Percentiles rank a stretch among this genome's conserved stretches.
phyloP scores from a whole-genome alignment of 1,284 basidiomycete species.

The Mycena citricolor region DNA sequence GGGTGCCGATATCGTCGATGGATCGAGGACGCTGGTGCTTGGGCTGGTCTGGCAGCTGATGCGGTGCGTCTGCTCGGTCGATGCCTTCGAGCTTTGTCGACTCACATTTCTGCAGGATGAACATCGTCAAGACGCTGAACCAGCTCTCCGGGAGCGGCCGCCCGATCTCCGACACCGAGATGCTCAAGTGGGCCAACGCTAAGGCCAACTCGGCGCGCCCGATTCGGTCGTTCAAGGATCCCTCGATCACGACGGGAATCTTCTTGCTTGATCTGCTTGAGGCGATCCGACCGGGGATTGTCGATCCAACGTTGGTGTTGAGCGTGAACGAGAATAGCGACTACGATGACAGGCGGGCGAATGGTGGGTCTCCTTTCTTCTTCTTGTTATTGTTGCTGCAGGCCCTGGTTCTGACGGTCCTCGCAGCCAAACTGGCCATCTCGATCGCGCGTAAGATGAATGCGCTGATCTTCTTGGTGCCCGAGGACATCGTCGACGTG shows the following conservation, averaged over 20 bases:
- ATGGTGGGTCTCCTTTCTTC: slow-evolving; percentile 57
- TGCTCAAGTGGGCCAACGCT: slow-evolving; percentile 95
- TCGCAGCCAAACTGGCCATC: slow-evolving; percentile 91
- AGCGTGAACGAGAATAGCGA: slow-evolving; percentile 62
- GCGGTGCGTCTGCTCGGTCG: slow-evolving; percentile 57
- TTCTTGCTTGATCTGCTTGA: slow-evolving; percentile 96
- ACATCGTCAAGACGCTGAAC: slow-evolving; percentile 90
- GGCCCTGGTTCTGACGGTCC: background rate
- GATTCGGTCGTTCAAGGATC: slow-evolving; percentile 94
- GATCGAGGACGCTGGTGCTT: slow-evolving; percentile 85
- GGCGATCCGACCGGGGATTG: slow-evolving; percentile 89
- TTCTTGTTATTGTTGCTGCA: slow-evolving; percentile 6
- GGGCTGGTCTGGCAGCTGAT: slow-evolving; percentile 98
- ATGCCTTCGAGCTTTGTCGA: slow-evolving; percentile 5
- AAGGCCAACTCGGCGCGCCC: slow-evolving; percentile 73
- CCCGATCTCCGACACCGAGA: slow-evolving; percentile 88
- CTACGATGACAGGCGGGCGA: slow-evolving; percentile 90
- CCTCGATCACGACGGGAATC: slow-evolving; percentile 83
- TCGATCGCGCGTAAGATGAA: slow-evolving; percentile 98
- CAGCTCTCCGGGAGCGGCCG: slow-evolving; percentile 75
- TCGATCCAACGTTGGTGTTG: slow-evolving; percentile 85
- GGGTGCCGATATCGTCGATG: slow-evolving; percentile 96
- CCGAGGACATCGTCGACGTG: slow-evolving; percentile 93
- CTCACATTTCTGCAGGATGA: slow-evolving; percentile 52
- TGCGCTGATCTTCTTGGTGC: slow-evolving; percentile 96